Percentiles rank a stretch among this genome's conserved stretches.
These are phyloP conservation scores for Bathelium albidoporum DNA, from an alignment of 495 filamentous ascomycete species.

Conservation along the genomic window DNA sequence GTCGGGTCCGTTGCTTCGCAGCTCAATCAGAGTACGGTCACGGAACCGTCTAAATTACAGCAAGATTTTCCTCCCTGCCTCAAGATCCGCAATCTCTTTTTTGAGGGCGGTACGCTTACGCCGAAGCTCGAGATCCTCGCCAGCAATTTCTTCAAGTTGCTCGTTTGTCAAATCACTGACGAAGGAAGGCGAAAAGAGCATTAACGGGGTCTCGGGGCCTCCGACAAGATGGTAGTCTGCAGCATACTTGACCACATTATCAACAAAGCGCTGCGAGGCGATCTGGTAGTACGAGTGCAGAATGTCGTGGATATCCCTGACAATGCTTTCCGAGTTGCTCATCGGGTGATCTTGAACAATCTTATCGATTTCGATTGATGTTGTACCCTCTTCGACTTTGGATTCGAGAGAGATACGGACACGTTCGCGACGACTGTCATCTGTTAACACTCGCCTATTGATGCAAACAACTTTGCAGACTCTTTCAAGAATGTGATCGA, in stretches of 20 bases:
- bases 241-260: conserved; percentile 9
- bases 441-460: neutral
- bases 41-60: neutral
- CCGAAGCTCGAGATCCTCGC: conserved; percentile 11
- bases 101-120: conserved; percentile 22
- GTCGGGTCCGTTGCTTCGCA: neutral
- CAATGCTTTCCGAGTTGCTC: conserved; percentile 38
- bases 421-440: too few species aligned
- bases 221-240: conserved; percentile 4
- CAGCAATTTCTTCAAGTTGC: conserved; percentile 10
- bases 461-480: neutral
- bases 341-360: conserved; percentile 28
- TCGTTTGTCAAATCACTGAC: neutral
- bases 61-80: conserved; percentile 18
- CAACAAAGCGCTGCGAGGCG: conserved; percentile 3
- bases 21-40: neutral
- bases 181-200: conserved; percentile 5
- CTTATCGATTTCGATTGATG: conserved; percentile 9
- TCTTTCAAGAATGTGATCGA: neutral
- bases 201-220: neutral
- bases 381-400: neutral
- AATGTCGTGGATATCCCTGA: conserved; percentile 47
- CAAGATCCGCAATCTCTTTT: conserved; percentile 24
- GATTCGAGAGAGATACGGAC: too few species aligned
- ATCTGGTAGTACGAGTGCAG: conserved; percentile 53